phyloP scores from a whole-genome alignment of 176 grass and related monocot genomes.

The Triticum urartu region DNA sequence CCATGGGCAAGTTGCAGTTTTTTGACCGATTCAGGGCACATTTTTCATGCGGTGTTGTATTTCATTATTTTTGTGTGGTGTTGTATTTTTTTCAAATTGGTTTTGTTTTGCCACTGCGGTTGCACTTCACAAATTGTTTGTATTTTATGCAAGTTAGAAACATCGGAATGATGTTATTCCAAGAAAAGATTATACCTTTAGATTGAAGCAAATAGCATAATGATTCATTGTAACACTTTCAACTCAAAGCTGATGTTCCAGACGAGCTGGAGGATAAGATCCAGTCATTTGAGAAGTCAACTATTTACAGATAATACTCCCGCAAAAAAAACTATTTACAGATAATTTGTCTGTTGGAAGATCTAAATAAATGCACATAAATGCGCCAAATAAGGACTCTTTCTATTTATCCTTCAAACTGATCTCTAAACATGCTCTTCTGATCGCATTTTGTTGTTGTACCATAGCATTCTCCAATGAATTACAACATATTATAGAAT shows the following conservation, averaged over 20 bases:
- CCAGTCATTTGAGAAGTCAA: background rate
- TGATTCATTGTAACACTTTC: background rate
- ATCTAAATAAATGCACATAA: background rate
- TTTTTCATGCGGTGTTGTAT: background rate
- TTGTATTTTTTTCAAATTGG: background rate
- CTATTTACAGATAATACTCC: background rate
- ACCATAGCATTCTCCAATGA: background rate
- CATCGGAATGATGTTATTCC: background rate
- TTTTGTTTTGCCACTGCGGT: background rate
- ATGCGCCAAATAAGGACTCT: background rate
- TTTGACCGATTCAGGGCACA: background rate
- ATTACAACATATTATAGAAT: conserved; percentile 3
- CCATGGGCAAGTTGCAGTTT: background rate
- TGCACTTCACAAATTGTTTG: background rate
- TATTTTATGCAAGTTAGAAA: conserved; percentile 10
- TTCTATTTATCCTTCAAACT: background rate
- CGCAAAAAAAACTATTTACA: background rate
- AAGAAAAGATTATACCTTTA: background rate
- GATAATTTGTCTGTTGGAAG: background rate
- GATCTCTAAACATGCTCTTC: background rate
- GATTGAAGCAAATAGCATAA: background rate
- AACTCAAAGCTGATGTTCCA: background rate
- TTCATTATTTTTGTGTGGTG: background rate
- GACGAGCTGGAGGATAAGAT: background rate
- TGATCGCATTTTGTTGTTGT: background rate